Conservation (phyloP, 2,329 filamentous ascomycete genomes). For the Alternaria consortialis region DNA sequence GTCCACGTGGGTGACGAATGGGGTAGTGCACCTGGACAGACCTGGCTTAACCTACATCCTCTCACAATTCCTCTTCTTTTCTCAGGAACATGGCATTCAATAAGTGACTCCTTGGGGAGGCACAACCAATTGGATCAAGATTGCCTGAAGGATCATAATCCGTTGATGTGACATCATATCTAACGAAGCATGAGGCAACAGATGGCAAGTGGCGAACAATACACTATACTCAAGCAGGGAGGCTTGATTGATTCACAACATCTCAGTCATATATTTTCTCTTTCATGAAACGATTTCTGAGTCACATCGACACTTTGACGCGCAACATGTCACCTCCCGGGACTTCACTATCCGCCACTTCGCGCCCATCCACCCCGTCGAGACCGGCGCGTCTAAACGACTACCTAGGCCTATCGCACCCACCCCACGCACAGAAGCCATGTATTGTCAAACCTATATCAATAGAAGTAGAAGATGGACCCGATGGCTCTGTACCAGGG, state of each 20-base stretch:
- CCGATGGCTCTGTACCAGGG: constrained; percentile 1
- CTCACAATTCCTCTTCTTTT: background rate
- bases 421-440: background rate
- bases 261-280: background rate
- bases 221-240: background rate
- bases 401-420: constrained; percentile 1
- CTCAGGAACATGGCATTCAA: background rate
- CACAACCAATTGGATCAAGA: background rate
- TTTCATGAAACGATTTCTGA: constrained; percentile 5
- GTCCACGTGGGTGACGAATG: background rate
- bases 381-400: constrained; percentile 2
- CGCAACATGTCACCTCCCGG: constrained; percentile 2
- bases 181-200: background rate
- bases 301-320: background rate
- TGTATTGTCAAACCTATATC: constrained; percentile 6
- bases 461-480: constrained; percentile 1
- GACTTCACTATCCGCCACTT: constrained; percentile 1
- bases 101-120: background rate
- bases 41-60: background rate
- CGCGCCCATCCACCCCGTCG: background rate
- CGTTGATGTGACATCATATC: background rate
- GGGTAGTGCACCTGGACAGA: background rate
- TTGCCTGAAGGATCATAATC: background rate
- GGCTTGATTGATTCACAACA: background rate
- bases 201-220: background rate